Evolutionary conservation across 768 basidiomycete species (phyloP).

Genomic region (Russula dissimulans): DNA sequence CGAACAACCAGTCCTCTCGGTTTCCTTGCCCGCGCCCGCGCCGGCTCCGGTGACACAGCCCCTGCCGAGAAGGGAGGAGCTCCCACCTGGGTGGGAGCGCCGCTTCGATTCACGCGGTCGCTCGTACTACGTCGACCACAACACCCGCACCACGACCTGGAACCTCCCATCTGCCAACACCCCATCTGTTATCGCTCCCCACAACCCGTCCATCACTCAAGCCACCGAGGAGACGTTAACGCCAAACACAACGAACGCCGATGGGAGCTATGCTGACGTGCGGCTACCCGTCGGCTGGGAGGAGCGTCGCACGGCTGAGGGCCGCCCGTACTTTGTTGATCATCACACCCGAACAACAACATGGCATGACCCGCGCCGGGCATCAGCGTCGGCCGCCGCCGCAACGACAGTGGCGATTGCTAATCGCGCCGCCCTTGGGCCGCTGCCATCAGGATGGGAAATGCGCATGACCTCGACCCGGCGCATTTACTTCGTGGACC

Average conservation of each 20-base stretch:
- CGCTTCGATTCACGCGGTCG: conserved; percentile 63
- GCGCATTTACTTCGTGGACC: conserved; percentile 88
- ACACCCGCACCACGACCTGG: conserved; percentile 75
- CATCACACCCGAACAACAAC: conserved; percentile 82
- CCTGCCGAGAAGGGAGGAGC: conserved; percentile 43
- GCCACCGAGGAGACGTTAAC: neutral
- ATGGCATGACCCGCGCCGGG: conserved; percentile 79
- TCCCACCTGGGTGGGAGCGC: conserved; percentile 80
- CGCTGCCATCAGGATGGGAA: conserved; percentile 89
- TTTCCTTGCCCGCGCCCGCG: neutral
- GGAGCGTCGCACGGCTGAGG: conserved; percentile 83
- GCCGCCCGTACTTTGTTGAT: conserved; percentile 65
- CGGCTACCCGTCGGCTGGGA: conserved; percentile 89
- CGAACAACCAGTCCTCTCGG: conserved; percentile 5
- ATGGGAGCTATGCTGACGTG: conserved; percentile 43
- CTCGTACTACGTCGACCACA: conserved; percentile 84
- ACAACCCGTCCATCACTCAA: conserved; percentile 16
- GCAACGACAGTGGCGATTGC: conserved; percentile 31
- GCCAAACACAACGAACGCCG: conserved; percentile 19
- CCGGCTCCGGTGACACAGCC: conserved; percentile 21
- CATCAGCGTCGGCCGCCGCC: conserved; percentile 39
- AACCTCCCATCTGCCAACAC: conserved; percentile 38
- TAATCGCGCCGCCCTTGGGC: conserved; percentile 44
- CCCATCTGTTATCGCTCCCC: conserved; percentile 20
- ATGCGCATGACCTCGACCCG: conserved; percentile 83